Percentiles rank a stretch among this genome's conserved stretches.
Evolutionary conservation across 2,329 filamentous ascomycete species (phyloP).

Genomic region (Exophiala bonariae): DNA sequence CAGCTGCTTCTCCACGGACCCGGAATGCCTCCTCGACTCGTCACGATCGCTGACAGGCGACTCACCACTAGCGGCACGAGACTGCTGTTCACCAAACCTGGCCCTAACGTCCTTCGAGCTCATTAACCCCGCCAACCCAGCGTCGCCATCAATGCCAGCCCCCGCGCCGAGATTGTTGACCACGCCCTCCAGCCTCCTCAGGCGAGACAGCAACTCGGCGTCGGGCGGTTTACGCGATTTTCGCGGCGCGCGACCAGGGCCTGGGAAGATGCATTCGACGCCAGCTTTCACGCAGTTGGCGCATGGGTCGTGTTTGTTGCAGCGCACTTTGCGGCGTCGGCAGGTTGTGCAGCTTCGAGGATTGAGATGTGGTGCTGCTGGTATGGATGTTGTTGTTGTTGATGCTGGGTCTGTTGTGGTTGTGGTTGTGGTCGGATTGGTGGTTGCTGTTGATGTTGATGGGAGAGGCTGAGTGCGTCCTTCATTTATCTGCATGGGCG

Average conservation of each 20-base stretch:
- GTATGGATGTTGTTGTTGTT: slow-evolving; percentile 1
- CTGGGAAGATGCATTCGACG: slow-evolving; percentile 64
- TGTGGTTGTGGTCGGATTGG: slow-evolving; percentile 1
- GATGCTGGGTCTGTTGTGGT: not conserved
- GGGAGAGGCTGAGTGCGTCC: not conserved
- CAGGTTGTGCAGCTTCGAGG: slow-evolving; percentile 48
- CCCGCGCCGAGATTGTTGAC: slow-evolving; percentile 59
- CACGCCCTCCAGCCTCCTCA: slow-evolving; percentile 61
- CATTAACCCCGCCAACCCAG: slow-evolving; percentile 18
- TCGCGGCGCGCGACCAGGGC: slow-evolving; percentile 60
- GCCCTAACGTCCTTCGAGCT: no score
- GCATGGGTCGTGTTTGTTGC: slow-evolving; percentile 49
- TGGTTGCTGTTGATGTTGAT: not conserved
- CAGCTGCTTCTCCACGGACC: slow-evolving; percentile 48
- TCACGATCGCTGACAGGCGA: slow-evolving; percentile 15
- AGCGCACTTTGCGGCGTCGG: slow-evolving; percentile 49
- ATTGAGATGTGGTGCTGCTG: slow-evolving; percentile 30
- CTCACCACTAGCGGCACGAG: not conserved
- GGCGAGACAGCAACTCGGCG: slow-evolving; percentile 58
- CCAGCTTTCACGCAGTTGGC: slow-evolving; percentile 49
- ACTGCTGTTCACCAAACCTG: slow-evolving; percentile 16
- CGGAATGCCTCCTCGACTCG: slow-evolving; percentile 19
- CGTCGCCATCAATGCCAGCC: no score
- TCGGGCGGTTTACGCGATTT: slow-evolving; percentile 59
- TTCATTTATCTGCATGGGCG: no score